Evolutionary conservation across 495 filamentous ascomycete genomes (phyloP), one percentile per base, ranked within the genome.

Genomic region (Podospora pseudoanserina): DNA sequence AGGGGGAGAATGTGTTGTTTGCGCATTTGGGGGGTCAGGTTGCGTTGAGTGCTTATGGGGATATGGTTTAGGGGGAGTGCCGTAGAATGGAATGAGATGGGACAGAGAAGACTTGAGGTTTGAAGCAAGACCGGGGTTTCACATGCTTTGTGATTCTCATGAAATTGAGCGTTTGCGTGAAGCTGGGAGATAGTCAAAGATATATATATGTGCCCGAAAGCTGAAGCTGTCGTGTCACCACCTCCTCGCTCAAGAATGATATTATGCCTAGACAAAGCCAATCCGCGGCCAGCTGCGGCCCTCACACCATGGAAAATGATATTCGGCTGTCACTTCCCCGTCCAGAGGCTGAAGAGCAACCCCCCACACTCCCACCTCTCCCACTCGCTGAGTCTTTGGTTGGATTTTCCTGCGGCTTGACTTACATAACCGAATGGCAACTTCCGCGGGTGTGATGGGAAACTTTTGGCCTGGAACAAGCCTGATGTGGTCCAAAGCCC

Each of bases 11-110:
- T 75, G 82, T 89, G 19, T 66, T 90, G 67, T 91, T 88, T 79
- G 87, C 86, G 23, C 87, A 91, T 74, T 72, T 88, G 1, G 88
- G 88, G 11, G 88, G 87, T 3, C 86, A 89, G 77, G 68, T 88
- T 75, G 87, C 86, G 2, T 66, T 88, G 71, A 88, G 87, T 78
- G 87, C 86, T 0, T 88, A 89, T 69, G 71, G 73, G 26, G 57
- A 62, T 19, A 59, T 77, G 15, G 70, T 23, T 53, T 72, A 64
- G 54, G 5, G 20, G 20, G 2, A 23, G 23, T 23, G 23, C 23
- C 23, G 27, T 26, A 18, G 59, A 5, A 6, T 20, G 27, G 26
- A 18, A 23, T n/a, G 18, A 23, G 54, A 57, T 18, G 54, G 54
- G 20, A 11, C 18, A 16, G 54, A 16, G 49, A 15, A 4, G 16